Evolutionary conservation across 306 rosid species (phyloP).

Genomic region (Nissolia schottii): DNA sequence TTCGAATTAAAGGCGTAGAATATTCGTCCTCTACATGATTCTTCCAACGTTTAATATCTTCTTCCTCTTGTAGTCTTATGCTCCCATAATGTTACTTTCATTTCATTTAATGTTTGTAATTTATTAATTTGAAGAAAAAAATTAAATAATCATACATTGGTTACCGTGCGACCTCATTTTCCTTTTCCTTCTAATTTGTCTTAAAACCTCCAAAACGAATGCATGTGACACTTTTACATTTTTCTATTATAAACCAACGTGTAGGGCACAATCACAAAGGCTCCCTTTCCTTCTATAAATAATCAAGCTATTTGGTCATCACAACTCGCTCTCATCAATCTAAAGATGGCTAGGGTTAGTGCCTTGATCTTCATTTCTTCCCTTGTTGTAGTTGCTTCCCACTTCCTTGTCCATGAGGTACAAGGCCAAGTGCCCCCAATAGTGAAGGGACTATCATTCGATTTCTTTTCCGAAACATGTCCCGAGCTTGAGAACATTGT

Average conservation of each 20-base stretch:
- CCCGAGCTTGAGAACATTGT: slow-evolving; percentile 48
- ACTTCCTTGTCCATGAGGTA: slow-evolving; percentile 5
- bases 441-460: slow-evolving; percentile 34
- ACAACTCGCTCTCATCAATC: slow-evolving; percentile 1
- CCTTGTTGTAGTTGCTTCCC: no score
- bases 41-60: no score
- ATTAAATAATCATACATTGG: no score
- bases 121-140: no score
- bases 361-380: slow-evolving; percentile 17
- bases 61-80: no score
- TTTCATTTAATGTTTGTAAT: no score
- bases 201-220: not conserved
- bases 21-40: no score
- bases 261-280: not conserved
- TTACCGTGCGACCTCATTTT: no score
- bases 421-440: slow-evolving; percentile 12
- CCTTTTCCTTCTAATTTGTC: no score
- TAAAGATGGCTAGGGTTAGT: slow-evolving; percentile 17
- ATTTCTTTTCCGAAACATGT: slow-evolving; percentile 33
- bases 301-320: not conserved
- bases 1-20: no score
- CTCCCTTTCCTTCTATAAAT: slow-evolving; percentile 20
- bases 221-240: not conserved
- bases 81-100: no score
- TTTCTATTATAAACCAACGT: not conserved